Base-by-base conservation (phyloP, 305 asterid species). In the Fraxinus angustifolia region DNA sequence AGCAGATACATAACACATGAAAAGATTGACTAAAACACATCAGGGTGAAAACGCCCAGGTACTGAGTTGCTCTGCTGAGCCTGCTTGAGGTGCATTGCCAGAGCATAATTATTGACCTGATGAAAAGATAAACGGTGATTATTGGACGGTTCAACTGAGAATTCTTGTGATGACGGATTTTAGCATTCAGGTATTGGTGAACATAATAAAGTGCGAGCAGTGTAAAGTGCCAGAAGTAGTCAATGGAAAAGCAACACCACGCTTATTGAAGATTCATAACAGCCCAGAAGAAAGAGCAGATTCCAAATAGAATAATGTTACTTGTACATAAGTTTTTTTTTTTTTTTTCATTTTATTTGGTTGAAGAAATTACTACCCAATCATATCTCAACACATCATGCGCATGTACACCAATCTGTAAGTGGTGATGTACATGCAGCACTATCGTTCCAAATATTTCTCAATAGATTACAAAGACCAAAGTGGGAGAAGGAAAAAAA, bases 1-100 rank as follows among this genome's bases (percentile, higher is more conserved):
- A 26, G 34, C 7, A 6, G 33, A 78, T 23, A 28, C 12, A 50
- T 14, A 26, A 73, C 28, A 70, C 83, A 33, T 3, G 34, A n/a
- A 28, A 28, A 68, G 21, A 5, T 28, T 50, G 21, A 45, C 85
- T 94, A 94, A 78, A 94, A 94, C 50, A 93, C 91, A 76, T 94
- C 98, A 0, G 98, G 98, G 87, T 94, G 86, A 78, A 89, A 94
- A 35, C 88, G 93, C 36, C 98, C 95, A 8, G 97, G 94, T 56
- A 95, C 86, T 0, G 94, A 87, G 86, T 82, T 89, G 87, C 85
- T 83, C 77, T 92, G 97, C 81, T 93, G 97, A 80, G 98, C 98
- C 87, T 90, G 97, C 90, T 95, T 93, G 78, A 93, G 95, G 88
- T 95, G 99, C 98, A 93, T 87, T 11, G 95, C 82, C 28, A 95